Percentiles rank a stretch among this genome's conserved stretches.
Evolutionary conservation across 2,329 filamentous ascomycete species (phyloP).

Genomic region (Colletotrichum falcatum): DNA sequence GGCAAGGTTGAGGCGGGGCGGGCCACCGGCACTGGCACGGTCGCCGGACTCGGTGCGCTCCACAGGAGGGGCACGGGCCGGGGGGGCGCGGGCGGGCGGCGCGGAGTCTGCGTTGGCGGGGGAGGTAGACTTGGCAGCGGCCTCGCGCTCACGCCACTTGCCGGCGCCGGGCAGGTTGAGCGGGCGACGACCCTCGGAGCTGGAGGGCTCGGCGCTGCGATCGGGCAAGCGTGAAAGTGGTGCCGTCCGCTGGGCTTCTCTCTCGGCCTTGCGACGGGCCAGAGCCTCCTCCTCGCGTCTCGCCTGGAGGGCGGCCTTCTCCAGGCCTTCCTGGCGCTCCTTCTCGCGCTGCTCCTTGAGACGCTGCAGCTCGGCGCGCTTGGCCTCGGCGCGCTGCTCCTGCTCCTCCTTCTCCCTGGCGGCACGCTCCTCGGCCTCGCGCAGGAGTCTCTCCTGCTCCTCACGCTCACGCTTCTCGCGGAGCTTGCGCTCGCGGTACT

Average conservation of each 20-base stretch:
- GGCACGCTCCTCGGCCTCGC: slow-evolving; percentile 88
- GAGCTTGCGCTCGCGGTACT: slow-evolving; percentile 84
- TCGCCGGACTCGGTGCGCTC: slow-evolving; percentile 64
- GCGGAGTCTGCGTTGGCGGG: slow-evolving; percentile 48
- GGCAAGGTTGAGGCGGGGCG: slow-evolving; percentile 71
- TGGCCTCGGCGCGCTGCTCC: slow-evolving; percentile 82
- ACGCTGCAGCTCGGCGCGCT: slow-evolving; percentile 75
- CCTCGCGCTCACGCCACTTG: slow-evolving; percentile 59
- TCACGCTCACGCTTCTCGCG: slow-evolving; percentile 87
- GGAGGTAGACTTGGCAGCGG: slow-evolving; percentile 45
- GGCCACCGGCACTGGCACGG: slow-evolving; percentile 55
- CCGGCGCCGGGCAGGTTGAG: slow-evolving; percentile 51
- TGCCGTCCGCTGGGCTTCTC: slow-evolving; percentile 59
- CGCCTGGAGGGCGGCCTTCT: slow-evolving; percentile 77
- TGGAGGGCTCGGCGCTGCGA: slow-evolving; percentile 49
- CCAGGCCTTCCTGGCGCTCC: slow-evolving; percentile 75
- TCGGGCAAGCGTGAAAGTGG: slow-evolving; percentile 57
- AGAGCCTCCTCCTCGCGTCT: slow-evolving; percentile 91
- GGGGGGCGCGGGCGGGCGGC: slow-evolving; percentile 45
- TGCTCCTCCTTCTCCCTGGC: slow-evolving; percentile 88
- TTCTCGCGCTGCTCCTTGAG: slow-evolving; percentile 74
- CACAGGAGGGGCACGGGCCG: slow-evolving; percentile 24
- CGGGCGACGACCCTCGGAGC: slow-evolving; percentile 42
- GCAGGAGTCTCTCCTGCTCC: slow-evolving; percentile 81
- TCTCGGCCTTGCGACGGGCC: slow-evolving; percentile 77